These are phyloP conservation scores for Aspergillus ochraceoroseus DNA, from an alignment of 2,329 filamentous ascomycete genomes.

Conservation along the genomic window DNA sequence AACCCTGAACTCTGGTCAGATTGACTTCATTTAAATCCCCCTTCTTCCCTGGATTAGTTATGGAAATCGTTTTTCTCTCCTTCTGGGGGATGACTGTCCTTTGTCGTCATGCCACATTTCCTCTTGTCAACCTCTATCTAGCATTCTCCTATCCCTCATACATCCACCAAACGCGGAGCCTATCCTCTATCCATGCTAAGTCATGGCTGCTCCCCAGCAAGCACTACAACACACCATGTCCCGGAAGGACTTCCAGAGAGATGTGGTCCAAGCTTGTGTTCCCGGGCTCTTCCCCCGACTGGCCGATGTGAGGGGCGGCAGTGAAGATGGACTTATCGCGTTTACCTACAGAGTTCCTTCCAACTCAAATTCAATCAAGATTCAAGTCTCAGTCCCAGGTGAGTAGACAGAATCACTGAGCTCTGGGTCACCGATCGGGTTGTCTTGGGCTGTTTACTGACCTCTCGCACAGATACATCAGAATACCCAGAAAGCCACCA, in stretches of 20 bases:
- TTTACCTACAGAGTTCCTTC: constrained; percentile 51
- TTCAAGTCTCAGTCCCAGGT: constrained; percentile 42
- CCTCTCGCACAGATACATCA: constrained; percentile 47
- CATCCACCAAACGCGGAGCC: too few species aligned
- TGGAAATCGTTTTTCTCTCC: too few species aligned
- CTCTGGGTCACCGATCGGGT: constrained; percentile 9
- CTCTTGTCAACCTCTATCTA: too few species aligned
- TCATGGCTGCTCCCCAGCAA: not conserved
- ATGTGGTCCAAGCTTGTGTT: constrained; percentile 46
- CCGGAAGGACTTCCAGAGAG: constrained; percentile 59
- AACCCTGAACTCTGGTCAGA: too few species aligned
- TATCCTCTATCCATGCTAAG: not conserved
- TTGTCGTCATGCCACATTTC: too few species aligned
- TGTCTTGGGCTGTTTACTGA: constrained; percentile 14
- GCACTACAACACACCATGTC: constrained; percentile 51
- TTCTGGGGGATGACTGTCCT: too few species aligned
- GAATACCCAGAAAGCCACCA: constrained; percentile 57
- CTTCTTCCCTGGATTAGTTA: too few species aligned
- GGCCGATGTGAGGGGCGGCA: constrained; percentile 54
- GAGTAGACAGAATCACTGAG: constrained; percentile 9
- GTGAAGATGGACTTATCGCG: constrained; percentile 67
- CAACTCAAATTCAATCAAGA: constrained; percentile 27
- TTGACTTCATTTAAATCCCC: too few species aligned
- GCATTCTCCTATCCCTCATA: too few species aligned
- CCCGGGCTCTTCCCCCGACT: constrained; percentile 47